Evolutionary conservation across 106 monocot species (phyloP), one percentile per base, ranked within the genome.

Genomic region (Apostasia shenzhenica): DNA sequence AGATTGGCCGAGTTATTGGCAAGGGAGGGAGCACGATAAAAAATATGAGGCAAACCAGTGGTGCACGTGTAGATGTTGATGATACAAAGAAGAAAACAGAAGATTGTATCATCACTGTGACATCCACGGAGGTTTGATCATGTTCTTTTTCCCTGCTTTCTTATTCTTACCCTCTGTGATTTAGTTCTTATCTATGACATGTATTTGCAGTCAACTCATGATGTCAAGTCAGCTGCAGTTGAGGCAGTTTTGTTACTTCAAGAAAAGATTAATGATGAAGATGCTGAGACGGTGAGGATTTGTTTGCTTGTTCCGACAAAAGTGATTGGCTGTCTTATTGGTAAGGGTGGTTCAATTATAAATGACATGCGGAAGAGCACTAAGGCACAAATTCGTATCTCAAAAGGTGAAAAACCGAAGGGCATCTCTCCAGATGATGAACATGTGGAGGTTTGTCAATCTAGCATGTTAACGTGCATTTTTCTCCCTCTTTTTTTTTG

Each of bases 1-100:
- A 84, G 72, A 92, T 97, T 60, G 95, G 95, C 40, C 86, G 92
- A 63, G 95, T 97, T 63, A 97, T 97, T 75, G 95, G 95, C 37
- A 97, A 89, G 67, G 91, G 86, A 42, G 95, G 95, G 40, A 84
- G 78, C 51, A 78, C 86, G 9, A 86, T 97, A 10, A 97, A 85
- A 79, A 80, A 43, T 77, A 67, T 97, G 69, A 81, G 95, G 67
- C 84, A 92, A 67, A 50, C 77, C 14, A 97, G 81, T 77, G 92
- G 92, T 75, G 86, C 95, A 42, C 72, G 78, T 48, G 62, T 97
- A 71, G 92, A 92, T 78, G 88, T 97, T 66, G 95, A 97, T 82
- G 92, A 97, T 71, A 79, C 65, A 63, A 92, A 89, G 71, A 77
- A 79, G 57, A 78, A 81, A 38, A 64, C 51, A 14, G 89, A 89